These are phyloP conservation scores for Chaetoscypha palmicola DNA, from an alignment of 2,329 filamentous ascomycete species.

Conservation along the genomic window DNA sequence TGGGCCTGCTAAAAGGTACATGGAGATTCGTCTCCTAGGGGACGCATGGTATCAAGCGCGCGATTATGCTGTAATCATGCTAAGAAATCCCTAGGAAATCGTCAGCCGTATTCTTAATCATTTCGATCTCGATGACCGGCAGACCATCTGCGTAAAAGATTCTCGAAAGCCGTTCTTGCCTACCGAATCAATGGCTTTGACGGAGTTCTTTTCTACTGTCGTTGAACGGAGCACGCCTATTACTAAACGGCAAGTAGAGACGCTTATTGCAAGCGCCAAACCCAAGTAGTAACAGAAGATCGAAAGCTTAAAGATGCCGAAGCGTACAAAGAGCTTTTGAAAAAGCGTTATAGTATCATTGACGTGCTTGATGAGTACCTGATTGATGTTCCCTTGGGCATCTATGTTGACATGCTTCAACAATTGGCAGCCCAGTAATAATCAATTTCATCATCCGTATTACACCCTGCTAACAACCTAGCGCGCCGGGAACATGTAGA, in stretches of 20 bases:
- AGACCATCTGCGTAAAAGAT: not conserved
- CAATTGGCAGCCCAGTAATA: not conserved
- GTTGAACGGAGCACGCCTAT: slow-evolving; percentile 7
- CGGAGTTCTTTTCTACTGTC: not conserved
- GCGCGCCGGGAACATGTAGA: not conserved
- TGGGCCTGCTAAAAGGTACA: slow-evolving; percentile 51
- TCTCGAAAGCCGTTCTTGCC: slow-evolving; percentile 2
- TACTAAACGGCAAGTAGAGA: slow-evolving; percentile 3
- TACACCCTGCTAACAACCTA: not conserved
- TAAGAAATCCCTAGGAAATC: not conserved
- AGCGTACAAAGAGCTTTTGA: slow-evolving; percentile 1
- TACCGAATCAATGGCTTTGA: not conserved
- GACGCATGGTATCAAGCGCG: slow-evolving; percentile 61
- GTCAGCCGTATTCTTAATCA: slow-evolving; percentile 23
- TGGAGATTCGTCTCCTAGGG: slow-evolving; percentile 59
- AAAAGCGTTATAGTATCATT: slow-evolving; percentile 3
- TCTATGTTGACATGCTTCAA: slow-evolving; percentile 2
- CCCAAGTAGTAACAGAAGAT: not conserved
- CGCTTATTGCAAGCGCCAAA: not conserved
- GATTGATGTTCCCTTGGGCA: not conserved
- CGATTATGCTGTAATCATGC: slow-evolving; percentile 65
- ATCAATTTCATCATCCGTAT: slow-evolving; percentile 1
- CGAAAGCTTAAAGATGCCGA: not conserved
- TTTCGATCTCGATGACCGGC: not conserved
- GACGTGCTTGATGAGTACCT: slow-evolving; percentile 1